Conservation (phyloP, 2,329 filamentous ascomycete genomes). For the Ceratocystis cubensis region DNA sequence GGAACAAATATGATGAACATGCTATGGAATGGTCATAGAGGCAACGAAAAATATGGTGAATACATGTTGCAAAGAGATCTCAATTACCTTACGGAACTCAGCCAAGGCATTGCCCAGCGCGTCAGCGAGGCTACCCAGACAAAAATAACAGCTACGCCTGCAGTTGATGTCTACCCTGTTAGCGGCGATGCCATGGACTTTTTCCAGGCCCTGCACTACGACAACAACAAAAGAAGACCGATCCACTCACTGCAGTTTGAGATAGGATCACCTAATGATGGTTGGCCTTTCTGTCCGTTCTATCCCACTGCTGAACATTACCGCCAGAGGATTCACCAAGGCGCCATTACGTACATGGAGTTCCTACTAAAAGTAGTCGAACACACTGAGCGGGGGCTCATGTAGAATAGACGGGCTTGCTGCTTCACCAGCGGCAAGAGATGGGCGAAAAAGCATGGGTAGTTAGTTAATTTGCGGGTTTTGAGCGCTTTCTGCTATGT, state of each 20-base stretch:
- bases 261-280: conserved; percentile 33
- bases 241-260: conserved; percentile 36
- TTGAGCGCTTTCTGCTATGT: too few relatives aligned
- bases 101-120: conserved; percentile 29
- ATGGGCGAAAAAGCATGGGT: too few relatives aligned
- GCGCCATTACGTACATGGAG: conserved; percentile 38
- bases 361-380: conserved; percentile 29
- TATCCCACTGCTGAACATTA: conserved; percentile 36
- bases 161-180: conserved; percentile 35
- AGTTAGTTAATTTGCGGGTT: too few relatives aligned
- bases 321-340: conserved; percentile 34
- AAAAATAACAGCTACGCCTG: conserved; percentile 27
- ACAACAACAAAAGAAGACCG: conserved; percentile 28
- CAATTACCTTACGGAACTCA: conserved; percentile 27
- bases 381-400: neutral
- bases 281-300: conserved; percentile 29
- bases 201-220: conserved; percentile 34
- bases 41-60: conserved; percentile 37
- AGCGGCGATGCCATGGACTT: conserved; percentile 38
- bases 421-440: too few relatives aligned
- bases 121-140: conserved; percentile 27
- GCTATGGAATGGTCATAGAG: conserved; percentile 40
- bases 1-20: conserved; percentile 41
- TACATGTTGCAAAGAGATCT: conserved; percentile 30
- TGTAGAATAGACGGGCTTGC: neutral